Conservation (phyloP, 495 filamentous ascomycete species). For the Barbatosphaeria neglecta region DNA sequence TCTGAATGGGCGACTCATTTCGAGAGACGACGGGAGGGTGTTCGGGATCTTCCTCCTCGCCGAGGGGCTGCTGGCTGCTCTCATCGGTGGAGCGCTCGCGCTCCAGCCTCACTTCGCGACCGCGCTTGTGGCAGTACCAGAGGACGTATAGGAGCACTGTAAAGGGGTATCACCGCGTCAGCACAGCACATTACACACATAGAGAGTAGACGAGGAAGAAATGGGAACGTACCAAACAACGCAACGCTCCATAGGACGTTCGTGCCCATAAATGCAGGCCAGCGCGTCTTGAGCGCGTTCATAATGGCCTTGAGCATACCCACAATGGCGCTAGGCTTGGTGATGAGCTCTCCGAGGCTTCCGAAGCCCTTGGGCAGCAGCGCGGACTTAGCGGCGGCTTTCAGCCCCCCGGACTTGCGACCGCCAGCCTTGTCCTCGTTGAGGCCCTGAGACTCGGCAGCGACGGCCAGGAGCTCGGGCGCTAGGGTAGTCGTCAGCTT, state of each 20-base stretch:
- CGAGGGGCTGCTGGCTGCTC: too few relatives aligned
- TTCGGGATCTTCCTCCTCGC: too few relatives aligned
- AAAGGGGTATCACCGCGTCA: neutral
- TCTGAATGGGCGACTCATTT: too few relatives aligned
- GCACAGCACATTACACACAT: neutral
- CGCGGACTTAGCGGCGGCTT: constrained; percentile 23
- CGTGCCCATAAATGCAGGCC: constrained; percentile 73
- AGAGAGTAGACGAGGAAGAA: neutral
- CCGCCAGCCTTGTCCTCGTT: constrained; percentile 9
- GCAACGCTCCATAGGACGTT: constrained; percentile 81
- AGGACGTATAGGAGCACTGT: constrained; percentile 77
- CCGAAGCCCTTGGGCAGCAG: constrained; percentile 42
- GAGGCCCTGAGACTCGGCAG: constrained; percentile 57
- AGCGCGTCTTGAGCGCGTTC: constrained; percentile 68
- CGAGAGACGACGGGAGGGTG: too few relatives aligned
- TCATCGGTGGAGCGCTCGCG: constrained; percentile 30
- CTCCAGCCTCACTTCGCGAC: constrained; percentile 70
- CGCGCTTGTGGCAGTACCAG: constrained; percentile 96
- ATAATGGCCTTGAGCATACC: constrained; percentile 76
- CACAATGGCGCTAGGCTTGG: constrained; percentile 72
- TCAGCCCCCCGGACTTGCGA: constrained; percentile 10
- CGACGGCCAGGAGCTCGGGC: constrained; percentile 69
- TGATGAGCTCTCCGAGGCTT: constrained; percentile 65
- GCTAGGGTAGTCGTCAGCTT: constrained; percentile 64
- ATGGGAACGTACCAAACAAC: constrained; percentile 55